Percentiles rank a stretch among this genome's conserved stretches.
phyloP scores from a whole-genome alignment of 2,329 filamentous ascomycete genomes.

The Sphaerulina vaccinii region DNA sequence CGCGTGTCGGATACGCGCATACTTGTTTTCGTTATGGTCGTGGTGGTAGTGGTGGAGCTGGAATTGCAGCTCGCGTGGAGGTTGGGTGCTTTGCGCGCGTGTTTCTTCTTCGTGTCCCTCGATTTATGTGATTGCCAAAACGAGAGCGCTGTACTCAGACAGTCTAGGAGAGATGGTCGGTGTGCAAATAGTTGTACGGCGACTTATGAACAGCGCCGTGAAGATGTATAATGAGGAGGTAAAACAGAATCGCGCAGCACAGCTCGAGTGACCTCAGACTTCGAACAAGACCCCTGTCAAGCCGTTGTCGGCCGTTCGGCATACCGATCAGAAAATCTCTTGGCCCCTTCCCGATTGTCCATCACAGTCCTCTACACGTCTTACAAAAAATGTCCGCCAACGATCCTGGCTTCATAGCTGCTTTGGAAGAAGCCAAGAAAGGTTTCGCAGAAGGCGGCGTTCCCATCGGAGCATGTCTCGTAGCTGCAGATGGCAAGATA shows the following conservation, averaged over 20 bases:
- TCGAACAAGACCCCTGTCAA: too few relatives aligned
- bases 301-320: too few relatives aligned
- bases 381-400: conserved; percentile 32
- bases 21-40: neutral
- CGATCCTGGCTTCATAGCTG: conserved; percentile 56
- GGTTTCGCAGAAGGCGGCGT: conserved; percentile 59
- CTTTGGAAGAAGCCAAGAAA: conserved; percentile 57
- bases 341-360: neutral
- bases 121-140: neutral
- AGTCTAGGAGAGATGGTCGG: neutral
- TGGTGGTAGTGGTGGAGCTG: neutral
- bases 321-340: too few relatives aligned
- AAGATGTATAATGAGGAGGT: neutral
- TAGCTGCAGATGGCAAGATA: conserved; percentile 68
- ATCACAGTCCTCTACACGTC: neutral
- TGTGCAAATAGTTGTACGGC: neutral
- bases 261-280: neutral
- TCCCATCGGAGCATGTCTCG: conserved; percentile 59
- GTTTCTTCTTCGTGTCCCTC: neutral
- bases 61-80: neutral
- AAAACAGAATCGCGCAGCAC: neutral
- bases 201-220: neutral
- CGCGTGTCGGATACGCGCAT: neutral
- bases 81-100: neutral
- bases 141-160: neutral